phyloP scores from a whole-genome alignment of 305 asterid genomes.

The Ajuga reptans region DNA sequence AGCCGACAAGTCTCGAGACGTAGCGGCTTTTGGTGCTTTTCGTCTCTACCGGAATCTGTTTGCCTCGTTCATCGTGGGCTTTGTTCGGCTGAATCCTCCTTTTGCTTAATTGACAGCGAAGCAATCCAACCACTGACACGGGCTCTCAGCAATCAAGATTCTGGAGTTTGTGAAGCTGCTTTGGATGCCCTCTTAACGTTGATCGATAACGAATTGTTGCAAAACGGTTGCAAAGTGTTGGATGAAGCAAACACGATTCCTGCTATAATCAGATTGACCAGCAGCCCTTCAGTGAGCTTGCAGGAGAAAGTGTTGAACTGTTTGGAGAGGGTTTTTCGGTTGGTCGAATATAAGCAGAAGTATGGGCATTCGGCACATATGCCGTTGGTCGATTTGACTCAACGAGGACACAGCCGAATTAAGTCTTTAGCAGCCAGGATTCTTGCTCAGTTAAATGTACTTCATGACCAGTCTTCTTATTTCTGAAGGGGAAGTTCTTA shows the following conservation, averaged over 20 bases:
- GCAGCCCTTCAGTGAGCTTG: constrained; percentile 36
- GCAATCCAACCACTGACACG: constrained; percentile 42
- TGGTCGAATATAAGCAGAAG: constrained; percentile 39
- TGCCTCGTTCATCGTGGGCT: constrained; percentile 54
- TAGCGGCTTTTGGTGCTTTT: constrained; percentile 47
- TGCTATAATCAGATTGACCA: constrained; percentile 37
- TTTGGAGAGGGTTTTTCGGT: constrained; percentile 50
- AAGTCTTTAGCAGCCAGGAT: constrained; percentile 53
- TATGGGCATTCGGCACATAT: constrained; percentile 40
- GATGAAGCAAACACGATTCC: constrained; percentile 45
- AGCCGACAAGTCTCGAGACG: constrained; percentile 38
- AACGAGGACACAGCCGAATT: constrained; percentile 34
- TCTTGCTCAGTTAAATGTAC: constrained; percentile 55
- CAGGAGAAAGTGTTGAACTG: constrained; percentile 49
- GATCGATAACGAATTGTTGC: constrained; percentile 39
- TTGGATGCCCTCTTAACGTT: constrained; percentile 55
- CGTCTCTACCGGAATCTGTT: constrained; percentile 31
- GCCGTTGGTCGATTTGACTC: constrained; percentile 58
- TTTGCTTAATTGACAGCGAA: constrained; percentile 49
- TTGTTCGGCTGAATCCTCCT: constrained; percentile 43
- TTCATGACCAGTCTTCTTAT: constrained; percentile 49
- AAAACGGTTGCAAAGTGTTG: constrained; percentile 48
- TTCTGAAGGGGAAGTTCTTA: too few species aligned
- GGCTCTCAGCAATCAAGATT: constrained; percentile 42
- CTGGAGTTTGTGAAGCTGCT: constrained; percentile 48